Base-by-base conservation (phyloP, 257 asterid genomes). In the Solanum pinnatisectum region DNA sequence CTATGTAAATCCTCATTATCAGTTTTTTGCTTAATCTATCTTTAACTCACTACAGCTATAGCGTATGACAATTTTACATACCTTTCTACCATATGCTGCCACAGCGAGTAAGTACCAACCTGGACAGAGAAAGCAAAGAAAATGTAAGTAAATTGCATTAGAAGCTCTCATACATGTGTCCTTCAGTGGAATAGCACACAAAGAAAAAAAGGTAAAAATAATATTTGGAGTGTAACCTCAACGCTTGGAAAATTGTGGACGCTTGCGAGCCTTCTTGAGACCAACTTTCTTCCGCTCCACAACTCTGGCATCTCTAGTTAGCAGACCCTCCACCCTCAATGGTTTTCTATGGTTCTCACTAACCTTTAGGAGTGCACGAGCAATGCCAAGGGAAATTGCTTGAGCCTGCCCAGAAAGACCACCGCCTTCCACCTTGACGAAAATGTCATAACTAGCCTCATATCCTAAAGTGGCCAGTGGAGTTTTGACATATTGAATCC, bases 241-340 rank as follows among this genome's bases (percentile, higher is more conserved):
- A 94, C 99, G 99, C 90, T 97, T 96, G 52, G 99, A 96, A 93
- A n/a, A 97, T 46, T 97, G 99, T 56, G 99, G 99, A 90, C 96
- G 96, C 91, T 97, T 97, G 35, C 99, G 93, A 67, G 99, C 99
- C 90, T 97, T 97, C 94, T 89, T 93, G 25, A 97, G 91, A 83
- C 99, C 99, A 36, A 91, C 91, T 91, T 97, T 96, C 95, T 97
- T 97, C 95, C 99, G 93, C 88, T 97, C 99, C 1, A 96, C 99
- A 27, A 94, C 96, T 90, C 99, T 94, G 3, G 99, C 76, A 84
- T 97, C 99, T 89, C 99, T 91, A 6, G 99, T 97, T 81, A 97
- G 93, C n/a, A 96, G 94, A 63, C 99, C 99, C 92, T 96, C 96
- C 60, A 90, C 96, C 91, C 94, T 95, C 92, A 97, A 77, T 59